A percentile compares a stretch with the other conserved stretches of the same genome.
Conservation (phyloP, 2,329 filamentous ascomycete species). For the Aureobasidium sp. region DNA sequence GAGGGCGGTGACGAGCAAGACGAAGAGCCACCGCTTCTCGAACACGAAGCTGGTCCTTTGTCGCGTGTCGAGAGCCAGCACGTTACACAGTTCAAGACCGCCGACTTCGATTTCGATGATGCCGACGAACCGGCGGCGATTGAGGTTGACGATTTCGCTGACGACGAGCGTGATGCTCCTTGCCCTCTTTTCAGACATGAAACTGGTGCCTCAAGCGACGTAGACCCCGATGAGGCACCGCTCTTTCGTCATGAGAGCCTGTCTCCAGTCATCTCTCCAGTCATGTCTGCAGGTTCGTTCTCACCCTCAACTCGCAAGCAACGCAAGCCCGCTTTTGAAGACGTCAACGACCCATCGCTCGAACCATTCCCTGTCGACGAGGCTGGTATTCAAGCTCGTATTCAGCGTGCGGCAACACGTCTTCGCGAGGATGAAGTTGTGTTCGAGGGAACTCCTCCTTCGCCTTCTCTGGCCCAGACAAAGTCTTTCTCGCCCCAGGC, state of each 20-base stretch:
- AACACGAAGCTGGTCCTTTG: background rate
- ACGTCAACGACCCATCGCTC: conserved; percentile 24
- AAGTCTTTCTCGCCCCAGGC: background rate
- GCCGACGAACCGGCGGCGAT: background rate
- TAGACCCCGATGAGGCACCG: conserved; percentile 17
- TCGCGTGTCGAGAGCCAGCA: conserved; percentile 5
- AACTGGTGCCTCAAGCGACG: conserved; percentile 18
- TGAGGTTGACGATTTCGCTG: background rate
- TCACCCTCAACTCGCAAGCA: conserved; percentile 1
- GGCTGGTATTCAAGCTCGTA: conserved; percentile 26
- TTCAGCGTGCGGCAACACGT: conserved; percentile 21
- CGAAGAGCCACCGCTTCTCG: no score
- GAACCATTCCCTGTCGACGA: conserved; percentile 27
- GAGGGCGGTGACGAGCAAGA: no score
- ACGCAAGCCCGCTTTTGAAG: conserved; percentile 16
- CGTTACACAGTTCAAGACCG: background rate
- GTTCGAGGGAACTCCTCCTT: conserved; percentile 13
- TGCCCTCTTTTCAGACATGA: conserved; percentile 32
- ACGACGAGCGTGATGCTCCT: background rate
- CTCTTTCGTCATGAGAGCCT: conserved; percentile 26
- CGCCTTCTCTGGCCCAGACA: conserved; percentile 9
- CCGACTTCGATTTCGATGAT: background rate
- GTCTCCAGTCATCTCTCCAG: background rate
- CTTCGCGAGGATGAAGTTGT: conserved; percentile 20
- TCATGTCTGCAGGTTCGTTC: background rate